Conservation (phyloP, 441 rosid species). For the Isatis lusitanica region DNA sequence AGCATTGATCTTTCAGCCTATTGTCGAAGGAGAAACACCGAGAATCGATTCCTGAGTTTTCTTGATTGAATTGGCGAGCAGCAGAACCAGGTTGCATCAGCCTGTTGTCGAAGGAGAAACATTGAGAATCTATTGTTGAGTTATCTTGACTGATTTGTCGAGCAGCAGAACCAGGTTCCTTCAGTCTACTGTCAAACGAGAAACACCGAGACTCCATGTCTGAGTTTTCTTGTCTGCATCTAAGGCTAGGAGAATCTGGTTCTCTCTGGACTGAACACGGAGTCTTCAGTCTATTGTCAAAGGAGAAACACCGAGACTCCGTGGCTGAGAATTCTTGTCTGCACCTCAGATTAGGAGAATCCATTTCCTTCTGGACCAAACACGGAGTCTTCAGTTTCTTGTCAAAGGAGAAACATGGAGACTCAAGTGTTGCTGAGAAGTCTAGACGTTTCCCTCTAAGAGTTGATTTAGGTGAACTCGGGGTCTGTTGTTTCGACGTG, state of each 20-base stretch:
- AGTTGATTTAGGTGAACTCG: conserved; percentile 50
- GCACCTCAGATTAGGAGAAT: conserved; percentile 28
- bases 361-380: conserved; percentile 42
- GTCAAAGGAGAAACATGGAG: conserved; percentile 42
- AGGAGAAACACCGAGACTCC: conserved; percentile 40
- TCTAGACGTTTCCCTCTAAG: conserved; percentile 52
- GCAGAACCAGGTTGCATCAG: conserved; percentile 39
- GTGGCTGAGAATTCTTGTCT: conserved; percentile 19
- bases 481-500: conserved; percentile 44
- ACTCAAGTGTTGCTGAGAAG: conserved; percentile 41
- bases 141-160: neutral
- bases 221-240: conserved; percentile 34
- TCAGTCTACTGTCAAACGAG: conserved; percentile 40
- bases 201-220: conserved; percentile 38
- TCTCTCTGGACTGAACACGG: conserved; percentile 33
- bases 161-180: conserved; percentile 38
- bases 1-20: conserved; percentile 44
- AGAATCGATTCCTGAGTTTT: conserved; percentile 39
- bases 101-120: conserved; percentile 38
- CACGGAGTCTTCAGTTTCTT: conserved; percentile 43
- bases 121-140: conserved; percentile 32
- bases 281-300: conserved; percentile 38
- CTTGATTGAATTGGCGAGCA: conserved; percentile 29
- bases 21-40: conserved; percentile 43
- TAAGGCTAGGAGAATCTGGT: conserved; percentile 34